Percentiles rank a stretch among this genome's conserved stretches.
Conservation (phyloP, 164 flowering plant species). For the Kalanchoe fedtschenkoi region DNA sequence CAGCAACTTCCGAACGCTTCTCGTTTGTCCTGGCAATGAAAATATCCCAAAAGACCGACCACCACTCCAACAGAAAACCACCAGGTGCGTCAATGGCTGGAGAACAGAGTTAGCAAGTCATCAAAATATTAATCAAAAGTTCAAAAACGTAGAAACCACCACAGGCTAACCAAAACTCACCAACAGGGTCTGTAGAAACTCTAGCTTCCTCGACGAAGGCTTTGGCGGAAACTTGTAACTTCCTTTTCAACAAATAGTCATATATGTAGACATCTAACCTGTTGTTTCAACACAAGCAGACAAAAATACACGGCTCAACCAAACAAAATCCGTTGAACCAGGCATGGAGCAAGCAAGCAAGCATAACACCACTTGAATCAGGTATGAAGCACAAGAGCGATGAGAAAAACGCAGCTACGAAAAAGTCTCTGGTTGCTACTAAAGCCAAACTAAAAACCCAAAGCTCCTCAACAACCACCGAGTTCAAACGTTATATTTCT, state of each 20-base stretch:
- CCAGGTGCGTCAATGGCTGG: conserved; percentile 83
- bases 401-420: not conserved
- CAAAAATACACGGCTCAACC: not conserved
- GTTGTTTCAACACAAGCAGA: conserved; percentile 1
- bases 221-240: conserved; percentile 51
- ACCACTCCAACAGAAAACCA: conserved; percentile 80
- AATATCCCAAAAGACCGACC: conserved; percentile 88
- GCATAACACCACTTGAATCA: too few relatives aligned
- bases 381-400: not conserved
- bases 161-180: conserved; percentile 24
- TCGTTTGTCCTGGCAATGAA: conserved; percentile 70
- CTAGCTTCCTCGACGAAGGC: conserved; percentile 68
- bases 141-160: too few relatives aligned
- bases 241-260: conserved; percentile 69
- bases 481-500: too few relatives aligned
- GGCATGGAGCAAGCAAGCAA: too few relatives aligned
- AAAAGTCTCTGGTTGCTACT: too few relatives aligned
- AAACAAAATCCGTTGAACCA: not conserved
- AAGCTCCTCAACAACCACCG: too few relatives aligned
- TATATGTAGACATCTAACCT: conserved; percentile 79
- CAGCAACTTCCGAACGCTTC: conserved; percentile 59
- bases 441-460: too few relatives aligned
- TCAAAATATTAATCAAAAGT: not conserved
- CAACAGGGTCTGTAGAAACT: conserved; percentile 64
- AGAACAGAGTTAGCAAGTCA: not conserved